phyloP scores from a whole-genome alignment of 257 asterid species.

The Mitragyna speciosa region DNA sequence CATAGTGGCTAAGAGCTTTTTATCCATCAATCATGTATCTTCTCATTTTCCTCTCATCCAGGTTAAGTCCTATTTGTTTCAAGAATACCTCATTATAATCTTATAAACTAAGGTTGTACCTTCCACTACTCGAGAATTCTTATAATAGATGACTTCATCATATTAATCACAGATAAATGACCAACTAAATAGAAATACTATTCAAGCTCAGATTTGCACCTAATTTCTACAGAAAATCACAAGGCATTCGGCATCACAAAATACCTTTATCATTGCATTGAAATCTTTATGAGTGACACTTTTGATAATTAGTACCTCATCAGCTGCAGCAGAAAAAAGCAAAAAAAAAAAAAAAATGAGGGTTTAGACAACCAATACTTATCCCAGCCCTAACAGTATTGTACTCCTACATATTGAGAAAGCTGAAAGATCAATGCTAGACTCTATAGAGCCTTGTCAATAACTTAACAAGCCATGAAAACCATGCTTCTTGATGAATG shows the following conservation, averaged over 20 bases:
- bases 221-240: too few species aligned
- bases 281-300: conserved; percentile 89
- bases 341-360: conserved; percentile 17
- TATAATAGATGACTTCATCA: not conserved
- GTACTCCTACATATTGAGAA: not conserved
- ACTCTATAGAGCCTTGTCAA: not conserved
- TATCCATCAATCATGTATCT: not conserved
- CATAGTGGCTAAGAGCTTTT: not conserved
- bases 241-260: conserved; percentile 1
- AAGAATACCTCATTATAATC: not conserved
- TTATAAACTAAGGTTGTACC: too few species aligned
- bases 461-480: not conserved
- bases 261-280: conserved; percentile 85
- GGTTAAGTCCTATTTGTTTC: not conserved
- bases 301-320: conserved; percentile 89
- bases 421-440: not conserved
- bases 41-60: not conserved
- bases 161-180: not conserved
- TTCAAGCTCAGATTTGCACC: too few species aligned
- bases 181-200: not conserved
- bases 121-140: not conserved
- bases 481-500: not conserved
- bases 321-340: conserved; percentile 50
- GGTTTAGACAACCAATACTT: conserved; percentile 2
- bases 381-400: not conserved